These are phyloP conservation scores for Erysiphe neolycopersici DNA, from an alignment of 2,329 filamentous ascomycete species.

Conservation along the genomic window DNA sequence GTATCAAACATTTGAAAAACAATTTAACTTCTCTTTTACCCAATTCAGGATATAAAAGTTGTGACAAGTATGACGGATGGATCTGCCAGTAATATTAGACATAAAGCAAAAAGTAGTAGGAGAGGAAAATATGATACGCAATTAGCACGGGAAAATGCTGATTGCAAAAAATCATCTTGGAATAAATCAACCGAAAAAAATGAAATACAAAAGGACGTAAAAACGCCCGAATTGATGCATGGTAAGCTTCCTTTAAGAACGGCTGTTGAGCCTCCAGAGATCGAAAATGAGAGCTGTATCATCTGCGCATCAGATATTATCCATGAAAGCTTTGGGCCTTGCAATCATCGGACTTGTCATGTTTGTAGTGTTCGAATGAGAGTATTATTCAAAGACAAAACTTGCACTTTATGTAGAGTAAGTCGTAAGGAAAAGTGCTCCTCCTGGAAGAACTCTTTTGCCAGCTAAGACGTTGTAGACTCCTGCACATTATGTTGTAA, in stretches of 20 bases:
- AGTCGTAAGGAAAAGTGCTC: slow-evolving; percentile 13
- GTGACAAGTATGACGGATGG: neutral
- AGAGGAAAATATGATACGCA: neutral
- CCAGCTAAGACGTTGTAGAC: slow-evolving; percentile 21
- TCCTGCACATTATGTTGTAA: slow-evolving; percentile 58
- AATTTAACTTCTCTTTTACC: too few relatives aligned
- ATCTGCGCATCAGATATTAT: slow-evolving; percentile 83
- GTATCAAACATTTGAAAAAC: too few relatives aligned
- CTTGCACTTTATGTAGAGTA: slow-evolving; percentile 87
- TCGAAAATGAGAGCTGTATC: slow-evolving; percentile 69
- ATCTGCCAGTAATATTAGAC: neutral
- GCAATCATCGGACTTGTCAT: slow-evolving; percentile 91
- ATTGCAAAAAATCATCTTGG: neutral
- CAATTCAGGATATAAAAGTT: too few relatives aligned
- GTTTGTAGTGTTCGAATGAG: slow-evolving; percentile 80
- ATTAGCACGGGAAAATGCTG: neutral
- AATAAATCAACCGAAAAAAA: neutral
- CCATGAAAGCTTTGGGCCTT: slow-evolving; percentile 72
- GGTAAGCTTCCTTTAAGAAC: slow-evolving; percentile 1
- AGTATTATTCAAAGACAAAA: slow-evolving; percentile 85
- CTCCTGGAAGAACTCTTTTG: neutral
- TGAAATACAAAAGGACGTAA: neutral
- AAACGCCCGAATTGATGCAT: neutral
- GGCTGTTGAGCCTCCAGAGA: slow-evolving; percentile 16
- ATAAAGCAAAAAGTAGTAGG: neutral